phyloP scores from a whole-genome alignment of 495 filamentous ascomycete genomes.

The Daldinia bambusicola region DNA sequence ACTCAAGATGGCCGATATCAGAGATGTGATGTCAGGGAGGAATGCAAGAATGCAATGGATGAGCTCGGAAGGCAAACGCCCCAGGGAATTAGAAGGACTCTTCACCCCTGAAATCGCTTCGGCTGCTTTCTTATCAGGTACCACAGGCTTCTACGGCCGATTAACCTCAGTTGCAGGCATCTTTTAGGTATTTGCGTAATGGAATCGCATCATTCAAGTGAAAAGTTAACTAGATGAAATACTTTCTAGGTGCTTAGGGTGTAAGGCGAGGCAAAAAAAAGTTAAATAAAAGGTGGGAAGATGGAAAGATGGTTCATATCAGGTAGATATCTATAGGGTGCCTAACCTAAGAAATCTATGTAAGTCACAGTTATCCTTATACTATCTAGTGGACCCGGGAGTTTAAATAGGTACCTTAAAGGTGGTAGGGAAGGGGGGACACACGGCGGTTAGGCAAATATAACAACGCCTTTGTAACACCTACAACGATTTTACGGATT shows the following conservation, averaged over 20 bases:
- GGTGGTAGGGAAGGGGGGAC: too few relatives aligned
- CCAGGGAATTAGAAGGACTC: background rate
- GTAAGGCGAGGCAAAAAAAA: too few relatives aligned
- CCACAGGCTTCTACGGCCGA: background rate
- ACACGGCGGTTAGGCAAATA: too few relatives aligned
- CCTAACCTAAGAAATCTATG: too few relatives aligned
- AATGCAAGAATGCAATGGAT: background rate
- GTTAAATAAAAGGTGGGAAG: too few relatives aligned
- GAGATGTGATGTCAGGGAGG: background rate
- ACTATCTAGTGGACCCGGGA: too few relatives aligned
- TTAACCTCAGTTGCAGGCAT: background rate
- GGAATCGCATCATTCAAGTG: background rate
- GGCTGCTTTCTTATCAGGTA: background rate
- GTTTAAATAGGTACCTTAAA: background rate
- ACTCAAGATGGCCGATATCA: background rate
- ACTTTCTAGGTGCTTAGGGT: too few relatives aligned
- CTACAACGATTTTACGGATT: too few relatives aligned
- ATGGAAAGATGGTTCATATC: background rate
- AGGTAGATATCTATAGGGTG: too few relatives aligned
- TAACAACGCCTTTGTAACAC: too few relatives aligned
- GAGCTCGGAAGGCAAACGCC: background rate
- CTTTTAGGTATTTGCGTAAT: background rate
- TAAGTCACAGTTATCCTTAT: too few relatives aligned
- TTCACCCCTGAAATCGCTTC: background rate
- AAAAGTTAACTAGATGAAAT: too few relatives aligned